A percentile compares a stretch with the other conserved stretches of the same genome.
Conservation (phyloP, 176 grass and related monocot species). For the Phragmites australis region DNA sequence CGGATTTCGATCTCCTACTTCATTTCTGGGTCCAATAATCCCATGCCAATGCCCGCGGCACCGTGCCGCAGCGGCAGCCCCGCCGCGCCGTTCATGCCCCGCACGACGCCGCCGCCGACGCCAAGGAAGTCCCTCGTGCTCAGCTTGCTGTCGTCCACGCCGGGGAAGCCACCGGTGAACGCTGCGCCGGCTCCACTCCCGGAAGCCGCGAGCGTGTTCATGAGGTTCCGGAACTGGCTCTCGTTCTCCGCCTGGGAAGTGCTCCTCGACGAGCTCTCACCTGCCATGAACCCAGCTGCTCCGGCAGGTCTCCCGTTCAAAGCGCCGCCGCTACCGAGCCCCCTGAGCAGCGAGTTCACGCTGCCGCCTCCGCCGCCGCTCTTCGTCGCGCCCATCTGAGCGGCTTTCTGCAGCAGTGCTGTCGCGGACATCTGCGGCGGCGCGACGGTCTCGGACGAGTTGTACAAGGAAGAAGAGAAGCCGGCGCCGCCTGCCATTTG, state of each 20-base stretch:
- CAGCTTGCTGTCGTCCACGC: conserved; percentile 50
- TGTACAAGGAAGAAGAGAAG: conserved; percentile 47
- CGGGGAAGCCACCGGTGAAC: conserved; percentile 41
- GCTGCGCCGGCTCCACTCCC: conserved; percentile 21
- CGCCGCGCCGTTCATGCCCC: conserved; percentile 37
- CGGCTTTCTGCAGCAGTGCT: conserved; percentile 73
- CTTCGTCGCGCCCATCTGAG: conserved; percentile 75
- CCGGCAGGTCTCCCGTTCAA: conserved; percentile 35
- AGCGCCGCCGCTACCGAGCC: conserved; percentile 43
- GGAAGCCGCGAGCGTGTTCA: conserved; percentile 52
- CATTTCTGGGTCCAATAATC: conserved; percentile 62
- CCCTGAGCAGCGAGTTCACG: conserved; percentile 60
- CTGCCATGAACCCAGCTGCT: conserved; percentile 19
- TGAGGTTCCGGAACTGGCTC: conserved; percentile 73
- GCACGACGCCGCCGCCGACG: conserved; percentile 59
- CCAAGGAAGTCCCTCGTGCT: conserved; percentile 88
- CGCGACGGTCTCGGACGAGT: conserved; percentile 25
- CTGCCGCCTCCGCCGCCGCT: conserved; percentile 23
- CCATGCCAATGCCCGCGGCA: conserved; percentile 45
- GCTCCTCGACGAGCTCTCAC: conserved; percentile 32
- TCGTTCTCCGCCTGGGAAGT: conserved; percentile 49
- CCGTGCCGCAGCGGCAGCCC: conserved; percentile 35
- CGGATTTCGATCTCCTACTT: conserved; percentile 31
- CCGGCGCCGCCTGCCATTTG: conserved; percentile 30
- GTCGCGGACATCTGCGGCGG: conserved; percentile 82